phyloP scores from a whole-genome alignment of 2,329 filamentous ascomycete genomes.

The Paecilomyces sp. region DNA sequence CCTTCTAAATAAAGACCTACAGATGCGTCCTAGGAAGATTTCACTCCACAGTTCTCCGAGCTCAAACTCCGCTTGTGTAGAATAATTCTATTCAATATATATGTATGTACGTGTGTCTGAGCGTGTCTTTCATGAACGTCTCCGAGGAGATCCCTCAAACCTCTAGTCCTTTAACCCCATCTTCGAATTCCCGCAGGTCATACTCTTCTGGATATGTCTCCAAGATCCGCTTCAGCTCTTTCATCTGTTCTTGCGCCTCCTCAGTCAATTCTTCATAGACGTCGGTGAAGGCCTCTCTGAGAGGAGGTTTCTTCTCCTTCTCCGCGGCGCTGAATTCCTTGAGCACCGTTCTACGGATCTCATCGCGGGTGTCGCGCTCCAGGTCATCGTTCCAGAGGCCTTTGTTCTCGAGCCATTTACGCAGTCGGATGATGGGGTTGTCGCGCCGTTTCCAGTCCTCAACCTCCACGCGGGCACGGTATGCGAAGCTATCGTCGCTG shows the following conservation, averaged over 20 bases:
- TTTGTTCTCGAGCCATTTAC: slow-evolving; percentile 84
- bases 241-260: slow-evolving; percentile 68
- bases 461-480: slow-evolving; percentile 86
- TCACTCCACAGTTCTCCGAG: too few species aligned
- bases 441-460: slow-evolving; percentile 89
- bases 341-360: slow-evolving; percentile 66
- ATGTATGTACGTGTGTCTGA: too few species aligned
- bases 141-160: slow-evolving; percentile 32
- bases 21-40: too few species aligned
- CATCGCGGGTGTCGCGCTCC: slow-evolving; percentile 65
- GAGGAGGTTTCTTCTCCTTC: slow-evolving; percentile 48
- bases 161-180: slow-evolving; percentile 52
- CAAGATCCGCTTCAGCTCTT: slow-evolving; percentile 66
- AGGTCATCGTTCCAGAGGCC: slow-evolving; percentile 77
- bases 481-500: slow-evolving; percentile 93
- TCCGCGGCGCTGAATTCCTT: slow-evolving; percentile 72
- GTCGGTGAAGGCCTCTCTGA: slow-evolving; percentile 64
- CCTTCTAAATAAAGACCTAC: too few species aligned
- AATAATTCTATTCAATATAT: too few species aligned
- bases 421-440: slow-evolving; percentile 75
- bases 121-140: too few species aligned
- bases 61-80: too few species aligned
- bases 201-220: slow-evolving; percentile 90
- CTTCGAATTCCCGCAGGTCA: slow-evolving; percentile 69
- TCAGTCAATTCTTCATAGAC: slow-evolving; percentile 83